phyloP scores from a whole-genome alignment of 2,329 filamentous ascomycete genomes.

The Penicillium verrucosum region DNA sequence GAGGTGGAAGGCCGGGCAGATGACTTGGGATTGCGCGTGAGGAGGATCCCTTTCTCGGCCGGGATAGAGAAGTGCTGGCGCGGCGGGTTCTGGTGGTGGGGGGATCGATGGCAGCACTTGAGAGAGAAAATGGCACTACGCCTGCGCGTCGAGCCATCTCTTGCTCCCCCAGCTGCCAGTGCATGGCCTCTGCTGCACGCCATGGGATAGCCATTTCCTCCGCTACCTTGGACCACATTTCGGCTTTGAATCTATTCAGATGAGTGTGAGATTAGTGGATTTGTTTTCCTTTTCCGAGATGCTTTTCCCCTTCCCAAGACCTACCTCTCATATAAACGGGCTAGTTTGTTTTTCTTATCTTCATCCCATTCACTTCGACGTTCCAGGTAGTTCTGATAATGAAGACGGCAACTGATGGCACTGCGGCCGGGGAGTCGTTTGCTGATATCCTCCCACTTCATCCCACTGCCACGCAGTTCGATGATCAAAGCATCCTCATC shows the following conservation, averaged over 20 bases:
- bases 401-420: conserved; percentile 87
- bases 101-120: conserved; percentile 55
- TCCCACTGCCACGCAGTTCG: conserved; percentile 79
- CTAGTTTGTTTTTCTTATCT: conserved; percentile 95
- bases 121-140: conserved; percentile 76
- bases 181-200: conserved; percentile 95
- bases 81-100: conserved; percentile 36
- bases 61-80: conserved; percentile 39
- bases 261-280: conserved; percentile 10
- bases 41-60: conserved; percentile 40
- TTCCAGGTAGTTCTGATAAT: conserved; percentile 97
- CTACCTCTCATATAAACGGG: conserved; percentile 90
- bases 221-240: conserved; percentile 96
- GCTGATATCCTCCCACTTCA: conserved; percentile 99
- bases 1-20: conserved; percentile 24
- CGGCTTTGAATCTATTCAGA: conserved; percentile 76
- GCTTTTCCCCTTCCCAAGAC: conserved; percentile 27
- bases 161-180: conserved; percentile 90
- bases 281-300: neutral
- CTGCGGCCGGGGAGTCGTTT: conserved; percentile 86
- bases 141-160: conserved; percentile 94
- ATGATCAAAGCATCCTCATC: conserved; percentile 95
- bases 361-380: conserved; percentile 93
- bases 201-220: conserved; percentile 94
- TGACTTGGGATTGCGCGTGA: conserved; percentile 35